These are phyloP conservation scores for Halophytophthora batemanensis DNA, from an alignment of 352 stramenopile genomes.

Conservation along the genomic window DNA sequence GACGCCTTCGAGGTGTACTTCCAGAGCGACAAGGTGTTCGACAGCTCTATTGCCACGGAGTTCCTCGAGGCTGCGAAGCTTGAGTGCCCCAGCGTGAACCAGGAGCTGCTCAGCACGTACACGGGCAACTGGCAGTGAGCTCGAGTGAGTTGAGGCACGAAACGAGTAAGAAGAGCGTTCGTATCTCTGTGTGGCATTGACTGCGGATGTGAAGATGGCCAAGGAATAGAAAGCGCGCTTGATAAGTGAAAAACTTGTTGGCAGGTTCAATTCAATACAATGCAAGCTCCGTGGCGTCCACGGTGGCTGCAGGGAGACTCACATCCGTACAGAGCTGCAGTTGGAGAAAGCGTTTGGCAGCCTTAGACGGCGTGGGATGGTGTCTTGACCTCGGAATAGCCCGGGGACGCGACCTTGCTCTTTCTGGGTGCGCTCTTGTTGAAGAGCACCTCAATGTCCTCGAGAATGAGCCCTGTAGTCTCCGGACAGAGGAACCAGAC, in stretches of 20 bases:
- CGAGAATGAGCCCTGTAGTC: slow-evolving; percentile 10
- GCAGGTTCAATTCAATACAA: no score
- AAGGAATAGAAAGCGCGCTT: no score
- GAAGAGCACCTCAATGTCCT: slow-evolving; percentile 16
- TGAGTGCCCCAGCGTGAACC: slow-evolving; percentile 39
- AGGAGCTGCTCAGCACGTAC: slow-evolving; percentile 41
- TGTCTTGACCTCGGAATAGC: slow-evolving; percentile 5
- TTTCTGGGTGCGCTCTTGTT: slow-evolving; percentile 7
- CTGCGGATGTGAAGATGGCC: not conserved
- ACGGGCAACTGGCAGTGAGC: slow-evolving; percentile 32
- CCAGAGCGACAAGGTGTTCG: slow-evolving; percentile 61
- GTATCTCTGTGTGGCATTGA: no score
- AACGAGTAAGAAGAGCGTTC: not conserved
- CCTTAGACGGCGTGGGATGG: not conserved
- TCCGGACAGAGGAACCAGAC: slow-evolving; percentile 26
- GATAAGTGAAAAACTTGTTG: no score
- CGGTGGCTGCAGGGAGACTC: not conserved
- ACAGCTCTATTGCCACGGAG: slow-evolving; percentile 39
- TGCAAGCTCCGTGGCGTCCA: no score
- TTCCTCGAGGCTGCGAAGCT: slow-evolving; percentile 39
- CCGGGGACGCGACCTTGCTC: slow-evolving; percentile 7
- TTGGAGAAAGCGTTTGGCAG: not conserved
- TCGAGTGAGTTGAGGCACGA: not conserved
- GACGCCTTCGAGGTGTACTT: slow-evolving; percentile 71
- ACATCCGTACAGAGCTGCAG: not conserved